Evolutionary conservation across 1,284 basidiomycete species (phyloP).

Genomic region (Mycosarcoma mackinlayi): DNA sequence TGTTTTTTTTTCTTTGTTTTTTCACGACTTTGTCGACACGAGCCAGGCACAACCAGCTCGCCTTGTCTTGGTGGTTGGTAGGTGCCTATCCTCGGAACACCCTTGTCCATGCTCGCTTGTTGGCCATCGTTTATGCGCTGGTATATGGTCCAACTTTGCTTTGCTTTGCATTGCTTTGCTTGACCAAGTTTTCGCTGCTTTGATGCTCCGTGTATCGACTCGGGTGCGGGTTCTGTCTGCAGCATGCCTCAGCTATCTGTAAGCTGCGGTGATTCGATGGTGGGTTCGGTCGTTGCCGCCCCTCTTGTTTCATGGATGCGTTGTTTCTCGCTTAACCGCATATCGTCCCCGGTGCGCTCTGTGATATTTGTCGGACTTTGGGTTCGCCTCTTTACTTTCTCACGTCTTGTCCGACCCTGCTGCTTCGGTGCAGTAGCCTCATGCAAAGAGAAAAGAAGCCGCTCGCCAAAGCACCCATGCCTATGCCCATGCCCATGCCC

Average conservation of each 20-base stretch:
- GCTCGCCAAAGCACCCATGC: not conserved
- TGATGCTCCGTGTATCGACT: not conserved
- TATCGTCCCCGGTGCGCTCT: not conserved
- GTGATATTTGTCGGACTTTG: not conserved
- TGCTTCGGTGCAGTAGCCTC: not conserved
- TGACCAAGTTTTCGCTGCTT: too few relatives aligned
- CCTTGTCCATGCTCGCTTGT: slow-evolving; percentile 8
- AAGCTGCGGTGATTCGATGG: too few relatives aligned
- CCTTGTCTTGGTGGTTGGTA: not conserved
- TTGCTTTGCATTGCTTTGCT: slow-evolving; percentile 1
- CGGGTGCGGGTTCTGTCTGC: not conserved
- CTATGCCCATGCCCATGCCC: slow-evolving; percentile 2
- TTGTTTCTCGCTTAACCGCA: not conserved
- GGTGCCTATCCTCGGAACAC: slow-evolving; percentile 6
- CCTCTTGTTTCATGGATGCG: not conserved
- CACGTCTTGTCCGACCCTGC: not conserved
- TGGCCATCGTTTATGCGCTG: not conserved
- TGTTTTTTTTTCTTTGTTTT: too few relatives aligned
- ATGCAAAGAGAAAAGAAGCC: slow-evolving; percentile 13
- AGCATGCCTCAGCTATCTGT: not conserved
- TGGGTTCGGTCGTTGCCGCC: not conserved
- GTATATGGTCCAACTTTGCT: too few relatives aligned
- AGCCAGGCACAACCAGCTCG: slow-evolving; percentile 12
- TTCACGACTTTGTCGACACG: too few relatives aligned
- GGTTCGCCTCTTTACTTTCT: not conserved